Percentiles rank a stretch among this genome's conserved stretches.
Conservation (phyloP, 2,329 filamentous ascomycete genomes). For the Pestalotiopsis sp. region DNA sequence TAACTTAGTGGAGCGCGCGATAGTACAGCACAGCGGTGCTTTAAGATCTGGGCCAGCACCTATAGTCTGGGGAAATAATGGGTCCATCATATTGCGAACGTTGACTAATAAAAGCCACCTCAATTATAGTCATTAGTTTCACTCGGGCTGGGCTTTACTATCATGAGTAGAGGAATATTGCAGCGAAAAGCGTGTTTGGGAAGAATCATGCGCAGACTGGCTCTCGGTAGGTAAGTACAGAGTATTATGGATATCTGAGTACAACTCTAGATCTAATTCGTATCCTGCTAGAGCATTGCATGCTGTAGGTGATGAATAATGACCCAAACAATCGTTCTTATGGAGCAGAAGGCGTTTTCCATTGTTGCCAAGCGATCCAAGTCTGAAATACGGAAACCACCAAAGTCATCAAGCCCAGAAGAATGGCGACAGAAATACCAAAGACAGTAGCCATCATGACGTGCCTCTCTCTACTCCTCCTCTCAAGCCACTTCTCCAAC, state of each 20-base stretch:
- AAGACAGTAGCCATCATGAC: background rate
- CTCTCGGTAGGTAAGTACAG: too few relatives aligned
- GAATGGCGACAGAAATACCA: background rate
- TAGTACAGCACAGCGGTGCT: background rate
- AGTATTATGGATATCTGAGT: too few relatives aligned
- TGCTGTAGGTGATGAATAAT: too few relatives aligned
- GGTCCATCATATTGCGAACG: background rate
- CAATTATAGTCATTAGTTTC: too few relatives aligned
- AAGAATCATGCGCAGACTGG: too few relatives aligned
- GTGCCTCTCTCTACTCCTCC: background rate
- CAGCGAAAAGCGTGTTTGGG: too few relatives aligned
- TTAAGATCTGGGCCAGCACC: background rate
- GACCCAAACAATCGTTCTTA: background rate
- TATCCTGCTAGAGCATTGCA: too few relatives aligned
- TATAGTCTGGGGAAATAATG: background rate
- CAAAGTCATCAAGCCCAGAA: background rate
- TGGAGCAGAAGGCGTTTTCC: background rate
- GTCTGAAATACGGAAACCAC: background rate
- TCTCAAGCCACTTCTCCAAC: background rate
- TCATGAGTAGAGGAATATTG: too few relatives aligned
- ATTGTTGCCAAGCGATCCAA: slow-evolving; percentile 1
- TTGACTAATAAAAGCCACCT: background rate
- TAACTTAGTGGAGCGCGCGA: background rate
- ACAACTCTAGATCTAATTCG: too few relatives aligned
- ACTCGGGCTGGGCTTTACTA: too few relatives aligned